phyloP scores from a whole-genome alignment of 257 asterid genomes.

The Ligustrum vulgare region DNA sequence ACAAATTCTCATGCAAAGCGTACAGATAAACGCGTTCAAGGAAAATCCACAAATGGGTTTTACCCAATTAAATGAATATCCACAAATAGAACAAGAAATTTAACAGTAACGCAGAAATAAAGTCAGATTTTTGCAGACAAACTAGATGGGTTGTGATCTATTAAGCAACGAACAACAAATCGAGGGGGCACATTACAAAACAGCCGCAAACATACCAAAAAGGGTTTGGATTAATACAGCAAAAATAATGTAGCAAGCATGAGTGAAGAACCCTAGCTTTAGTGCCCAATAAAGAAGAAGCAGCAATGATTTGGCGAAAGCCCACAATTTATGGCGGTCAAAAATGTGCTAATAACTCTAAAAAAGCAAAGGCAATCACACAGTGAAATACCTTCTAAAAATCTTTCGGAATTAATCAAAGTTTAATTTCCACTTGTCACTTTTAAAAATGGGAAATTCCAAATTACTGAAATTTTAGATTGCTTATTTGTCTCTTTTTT shows the following conservation, averaged over 20 bases:
- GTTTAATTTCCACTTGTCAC: constrained; percentile 20
- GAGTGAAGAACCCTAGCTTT: constrained; percentile 47
- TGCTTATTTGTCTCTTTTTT: too few relatives aligned
- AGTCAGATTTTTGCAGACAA: constrained; percentile 24
- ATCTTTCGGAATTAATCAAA: constrained; percentile 34
- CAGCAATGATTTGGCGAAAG: constrained; percentile 52
- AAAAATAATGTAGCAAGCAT: constrained; percentile 25
- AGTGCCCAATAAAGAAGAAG: constrained; percentile 59
- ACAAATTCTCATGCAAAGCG: constrained; percentile 24
- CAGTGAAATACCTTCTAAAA: constrained; percentile 25
- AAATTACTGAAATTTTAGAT: background rate
- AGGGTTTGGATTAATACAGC: constrained; percentile 28
- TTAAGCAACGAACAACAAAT: constrained; percentile 14
- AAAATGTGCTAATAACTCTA: constrained; percentile 36
- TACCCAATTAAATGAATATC: constrained; percentile 21
- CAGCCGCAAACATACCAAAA: constrained; percentile 19
- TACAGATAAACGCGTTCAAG: constrained; percentile 14
- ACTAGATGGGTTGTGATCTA: constrained; percentile 24
- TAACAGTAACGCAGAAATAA: constrained; percentile 12
- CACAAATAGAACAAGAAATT: constrained; percentile 11
- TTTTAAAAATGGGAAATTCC: constrained; percentile 20
- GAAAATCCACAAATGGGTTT: constrained; percentile 24
- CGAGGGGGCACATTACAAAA: background rate
- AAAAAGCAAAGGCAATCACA: constrained; percentile 24
- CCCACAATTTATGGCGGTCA: constrained; percentile 59